Conservation (phyloP, 495 filamentous ascomycete species). For the Penicillium mononematosum region DNA sequence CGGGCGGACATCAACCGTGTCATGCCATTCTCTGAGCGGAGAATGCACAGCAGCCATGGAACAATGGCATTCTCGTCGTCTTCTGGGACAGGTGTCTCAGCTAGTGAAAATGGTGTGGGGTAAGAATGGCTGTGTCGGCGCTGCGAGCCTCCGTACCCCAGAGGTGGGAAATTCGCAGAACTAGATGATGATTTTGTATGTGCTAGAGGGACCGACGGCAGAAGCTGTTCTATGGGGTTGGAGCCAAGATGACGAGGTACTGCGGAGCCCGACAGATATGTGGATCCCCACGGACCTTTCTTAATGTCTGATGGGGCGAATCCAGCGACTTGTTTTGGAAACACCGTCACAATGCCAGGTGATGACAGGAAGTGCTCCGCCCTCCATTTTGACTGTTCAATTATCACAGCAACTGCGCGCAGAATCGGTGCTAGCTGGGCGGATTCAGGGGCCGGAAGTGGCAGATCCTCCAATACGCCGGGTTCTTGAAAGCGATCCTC, state of each 20-base stretch:
- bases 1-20: constrained; percentile 76
- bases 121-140: constrained; percentile 45
- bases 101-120: constrained; percentile 34
- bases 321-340: constrained; percentile 54
- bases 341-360: constrained; percentile 68
- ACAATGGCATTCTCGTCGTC: constrained; percentile 78
- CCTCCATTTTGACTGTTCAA: constrained; percentile 74
- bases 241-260: constrained; percentile 42
- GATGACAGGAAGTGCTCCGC: constrained; percentile 77
- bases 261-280: constrained; percentile 45
- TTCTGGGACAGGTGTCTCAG: constrained; percentile 45
- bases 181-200: constrained; percentile 32
- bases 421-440: constrained; percentile 68
- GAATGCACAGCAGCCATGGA: constrained; percentile 74
- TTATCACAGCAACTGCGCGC: constrained; percentile 77
- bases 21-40: constrained; percentile 60
- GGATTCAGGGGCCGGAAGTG: constrained; percentile 54
- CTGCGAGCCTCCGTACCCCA: constrained; percentile 49
- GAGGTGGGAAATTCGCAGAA: constrained; percentile 56
- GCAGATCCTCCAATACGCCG: constrained; percentile 35
- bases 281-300: constrained; percentile 46
- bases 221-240: constrained; percentile 59
- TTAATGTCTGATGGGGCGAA: constrained; percentile 46
- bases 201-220: constrained; percentile 49
- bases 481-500: constrained; percentile 39